Percentiles rank a stretch among this genome's conserved stretches.
Evolutionary conservation across 345 rosid species (phyloP).

Genomic region (Microthlaspi erraticum): DNA sequence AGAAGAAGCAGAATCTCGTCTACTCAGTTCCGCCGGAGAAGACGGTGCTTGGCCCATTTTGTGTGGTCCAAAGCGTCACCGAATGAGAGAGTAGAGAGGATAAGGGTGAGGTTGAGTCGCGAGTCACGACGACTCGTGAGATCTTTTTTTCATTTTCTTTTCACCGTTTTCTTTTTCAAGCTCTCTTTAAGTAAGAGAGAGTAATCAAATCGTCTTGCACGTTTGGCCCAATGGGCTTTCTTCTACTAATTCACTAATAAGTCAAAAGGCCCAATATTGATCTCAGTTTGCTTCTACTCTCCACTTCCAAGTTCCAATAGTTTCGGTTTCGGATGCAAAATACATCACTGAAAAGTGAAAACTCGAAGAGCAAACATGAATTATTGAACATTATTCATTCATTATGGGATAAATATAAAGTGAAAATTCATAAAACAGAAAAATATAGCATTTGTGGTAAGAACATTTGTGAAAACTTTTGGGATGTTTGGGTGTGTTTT

Average conservation of each 20-base stretch:
- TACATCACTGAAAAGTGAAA: neutral
- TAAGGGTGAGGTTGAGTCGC: constrained; percentile 19
- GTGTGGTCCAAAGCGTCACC: constrained; percentile 31
- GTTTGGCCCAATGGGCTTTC: constrained; percentile 28
- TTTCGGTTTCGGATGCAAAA: neutral
- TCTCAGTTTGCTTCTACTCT: neutral
- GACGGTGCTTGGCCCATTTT: constrained; percentile 70
- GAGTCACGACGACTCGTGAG: constrained; percentile 24
- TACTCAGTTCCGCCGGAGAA: constrained; percentile 29
- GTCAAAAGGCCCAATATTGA: neutral
- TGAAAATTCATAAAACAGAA: neutral
- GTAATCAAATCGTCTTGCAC: no score
- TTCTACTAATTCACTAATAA: no score
- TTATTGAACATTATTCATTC: no score
- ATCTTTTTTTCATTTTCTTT: neutral
- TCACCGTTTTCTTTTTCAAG: neutral
- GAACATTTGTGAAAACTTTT: constrained; percentile 15
- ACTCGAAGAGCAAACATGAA: neutral
- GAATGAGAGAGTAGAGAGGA: neutral
- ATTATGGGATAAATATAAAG: neutral
- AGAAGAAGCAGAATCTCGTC: constrained; percentile 3
- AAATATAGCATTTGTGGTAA: constrained; percentile 1
- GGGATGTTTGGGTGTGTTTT: constrained; percentile 26
- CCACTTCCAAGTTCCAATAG: neutral
- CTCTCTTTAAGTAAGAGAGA: no score